Conservation (phyloP, 1,284 basidiomycete species). For the Pisolithus thermaeus region DNA sequence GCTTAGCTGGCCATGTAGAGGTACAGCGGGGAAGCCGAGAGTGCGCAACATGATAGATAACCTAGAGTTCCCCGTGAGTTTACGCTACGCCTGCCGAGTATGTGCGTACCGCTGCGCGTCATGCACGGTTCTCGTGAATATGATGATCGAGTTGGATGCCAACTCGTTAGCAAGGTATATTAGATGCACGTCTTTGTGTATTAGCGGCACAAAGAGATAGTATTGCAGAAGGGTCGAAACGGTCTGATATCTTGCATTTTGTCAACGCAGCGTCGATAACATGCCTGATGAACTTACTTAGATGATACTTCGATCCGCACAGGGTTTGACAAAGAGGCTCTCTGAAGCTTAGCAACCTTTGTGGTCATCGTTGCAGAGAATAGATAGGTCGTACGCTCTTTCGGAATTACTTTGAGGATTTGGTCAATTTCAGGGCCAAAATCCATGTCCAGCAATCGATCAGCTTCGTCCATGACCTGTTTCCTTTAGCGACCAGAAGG, state of each 20-base stretch:
- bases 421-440: slow-evolving; percentile 97
- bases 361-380: slow-evolving; percentile 99
- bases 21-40: slow-evolving; percentile 93
- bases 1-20: slow-evolving; percentile 91
- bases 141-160: slow-evolving; percentile 90
- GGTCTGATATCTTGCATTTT: slow-evolving; percentile 78
- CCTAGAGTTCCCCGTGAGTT: slow-evolving; percentile 34
- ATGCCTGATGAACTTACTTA: slow-evolving; percentile 54
- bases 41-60: slow-evolving; percentile 86
- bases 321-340: slow-evolving; percentile 93
- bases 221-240: slow-evolving; percentile 95
- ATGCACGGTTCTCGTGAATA: slow-evolving; percentile 95
- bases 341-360: slow-evolving; percentile 95
- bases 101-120: slow-evolving; percentile 74
- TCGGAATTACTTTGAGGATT: slow-evolving; percentile 93
- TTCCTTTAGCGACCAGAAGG: slow-evolving; percentile 7
- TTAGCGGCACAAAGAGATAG: slow-evolving; percentile 91
- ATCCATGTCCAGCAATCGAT: slow-evolving; percentile 95
- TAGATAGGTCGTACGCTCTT: slow-evolving; percentile 91
- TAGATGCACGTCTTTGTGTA: slow-evolving; percentile 90
- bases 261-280: slow-evolving; percentile 4
- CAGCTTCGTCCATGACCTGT: slow-evolving; percentile 95
- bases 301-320: slow-evolving; percentile 92
- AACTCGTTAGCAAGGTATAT: slow-evolving; percentile 88
- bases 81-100: not conserved